Percentiles rank a stretch among this genome's conserved stretches.
phyloP scores from a whole-genome alignment of 2,329 filamentous ascomycete species.

The Fusarium heterosporum region DNA sequence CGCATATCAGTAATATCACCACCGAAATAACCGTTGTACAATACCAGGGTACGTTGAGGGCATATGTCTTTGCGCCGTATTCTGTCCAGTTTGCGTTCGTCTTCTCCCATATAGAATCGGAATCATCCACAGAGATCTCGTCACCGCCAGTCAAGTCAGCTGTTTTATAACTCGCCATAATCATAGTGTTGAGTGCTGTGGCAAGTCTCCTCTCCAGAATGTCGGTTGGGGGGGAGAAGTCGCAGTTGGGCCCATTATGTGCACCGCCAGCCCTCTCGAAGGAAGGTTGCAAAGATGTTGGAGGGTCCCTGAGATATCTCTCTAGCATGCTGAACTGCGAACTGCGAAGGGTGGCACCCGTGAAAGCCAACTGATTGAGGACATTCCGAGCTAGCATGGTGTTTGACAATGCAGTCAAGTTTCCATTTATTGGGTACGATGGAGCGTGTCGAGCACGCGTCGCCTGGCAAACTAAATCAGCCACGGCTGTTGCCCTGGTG shows the following conservation, averaged over 20 bases:
- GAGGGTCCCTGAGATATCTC: background rate
- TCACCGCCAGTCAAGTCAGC: background rate
- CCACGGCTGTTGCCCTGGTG: background rate
- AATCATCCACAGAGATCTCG: background rate
- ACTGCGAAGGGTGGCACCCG: background rate
- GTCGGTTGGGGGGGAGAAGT: accelerated
- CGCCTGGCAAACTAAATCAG: background rate
- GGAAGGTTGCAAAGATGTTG: background rate
- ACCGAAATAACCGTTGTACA: accelerated
- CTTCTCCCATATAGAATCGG: slow-evolving; percentile 6
- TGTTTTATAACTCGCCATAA: accelerated
- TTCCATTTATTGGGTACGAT: background rate
- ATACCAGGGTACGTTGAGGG: background rate
- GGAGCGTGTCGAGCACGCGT: background rate
- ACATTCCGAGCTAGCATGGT: accelerated
- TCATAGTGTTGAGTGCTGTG: background rate
- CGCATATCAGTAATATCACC: background rate
- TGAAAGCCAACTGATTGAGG: background rate
- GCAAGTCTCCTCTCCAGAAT: background rate
- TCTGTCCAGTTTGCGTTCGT: background rate
- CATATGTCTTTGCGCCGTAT: accelerated
- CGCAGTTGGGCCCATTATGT: background rate
- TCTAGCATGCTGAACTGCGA: accelerated
- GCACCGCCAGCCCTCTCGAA: no score
- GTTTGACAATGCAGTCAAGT: slow-evolving; percentile 5